These are phyloP conservation scores for Fusarium chaquense DNA, from an alignment of 2,329 filamentous ascomycete species.

Conservation along the genomic window DNA sequence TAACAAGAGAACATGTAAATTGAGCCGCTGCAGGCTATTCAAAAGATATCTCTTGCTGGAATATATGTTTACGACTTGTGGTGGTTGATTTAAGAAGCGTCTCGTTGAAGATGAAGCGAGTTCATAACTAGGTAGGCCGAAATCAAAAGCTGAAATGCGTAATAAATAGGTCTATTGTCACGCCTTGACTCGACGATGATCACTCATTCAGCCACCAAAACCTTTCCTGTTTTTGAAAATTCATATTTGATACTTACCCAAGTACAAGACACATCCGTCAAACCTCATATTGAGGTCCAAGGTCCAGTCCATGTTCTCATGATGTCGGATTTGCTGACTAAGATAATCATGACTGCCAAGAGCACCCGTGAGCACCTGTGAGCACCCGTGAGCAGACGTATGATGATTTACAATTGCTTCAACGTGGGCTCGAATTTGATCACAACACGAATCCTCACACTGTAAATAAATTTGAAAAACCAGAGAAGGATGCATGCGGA, in stretches of 20 bases:
- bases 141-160: background rate
- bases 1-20: constrained; percentile 41
- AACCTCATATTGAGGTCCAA: background rate
- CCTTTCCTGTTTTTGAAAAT: background rate
- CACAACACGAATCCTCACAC: background rate
- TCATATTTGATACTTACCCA: background rate
- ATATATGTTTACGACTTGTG: background rate
- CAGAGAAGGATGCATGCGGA: constrained; percentile 14
- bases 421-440: background rate
- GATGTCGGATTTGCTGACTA: constrained; percentile 35
- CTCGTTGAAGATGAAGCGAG: background rate
- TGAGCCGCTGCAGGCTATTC: constrained; percentile 18
- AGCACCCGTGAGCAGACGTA: constrained; percentile 15
- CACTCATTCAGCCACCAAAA: background rate
- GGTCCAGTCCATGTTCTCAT: constrained; percentile 10
- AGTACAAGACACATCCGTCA: background rate
- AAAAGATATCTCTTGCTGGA: background rate
- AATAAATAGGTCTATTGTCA: background rate
- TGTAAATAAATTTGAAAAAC: background rate
- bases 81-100: background rate
- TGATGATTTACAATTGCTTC: constrained; percentile 8
- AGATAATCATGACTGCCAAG: constrained; percentile 34
- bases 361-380: constrained; percentile 7
- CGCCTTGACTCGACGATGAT: background rate
- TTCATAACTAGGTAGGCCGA: background rate